A percentile compares a stretch with the other conserved stretches of the same genome.
Conservation (phyloP, 2,329 filamentous ascomycete species). For the Monosporascus sp. region DNA sequence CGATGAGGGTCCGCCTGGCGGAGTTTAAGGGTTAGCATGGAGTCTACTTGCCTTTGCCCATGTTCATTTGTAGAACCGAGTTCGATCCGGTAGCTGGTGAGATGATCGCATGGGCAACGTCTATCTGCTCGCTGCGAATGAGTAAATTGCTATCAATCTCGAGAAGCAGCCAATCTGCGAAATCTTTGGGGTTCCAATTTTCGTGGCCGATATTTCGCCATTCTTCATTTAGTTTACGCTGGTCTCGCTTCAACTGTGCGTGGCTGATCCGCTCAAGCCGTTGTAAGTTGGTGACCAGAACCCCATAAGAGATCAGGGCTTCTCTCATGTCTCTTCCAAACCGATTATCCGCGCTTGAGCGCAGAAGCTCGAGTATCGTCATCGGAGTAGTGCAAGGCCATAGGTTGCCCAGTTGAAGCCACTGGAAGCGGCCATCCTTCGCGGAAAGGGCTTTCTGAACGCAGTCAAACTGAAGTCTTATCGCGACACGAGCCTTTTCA, state of each 20-base stretch:
- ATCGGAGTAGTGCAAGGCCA: slow-evolving; percentile 39
- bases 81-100: slow-evolving; percentile 45
- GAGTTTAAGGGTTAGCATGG: not conserved
- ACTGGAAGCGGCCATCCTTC: slow-evolving; percentile 21
- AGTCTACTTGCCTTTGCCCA: slow-evolving; percentile 44
- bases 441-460: slow-evolving; percentile 7
- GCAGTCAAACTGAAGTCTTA: not conserved
- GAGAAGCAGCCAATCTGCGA: slow-evolving; percentile 60
- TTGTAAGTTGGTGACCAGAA: slow-evolving; percentile 39
- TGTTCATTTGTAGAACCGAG: slow-evolving; percentile 61
- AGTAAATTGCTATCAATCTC: slow-evolving; percentile 62
- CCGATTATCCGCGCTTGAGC: slow-evolving; percentile 19
- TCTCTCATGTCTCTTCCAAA: slow-evolving; percentile 34
- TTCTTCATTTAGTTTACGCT: slow-evolving; percentile 35
- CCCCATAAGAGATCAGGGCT: slow-evolving; percentile 36
- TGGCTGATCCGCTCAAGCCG: slow-evolving; percentile 37
- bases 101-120: slow-evolving; percentile 58
- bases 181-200: slow-evolving; percentile 48
- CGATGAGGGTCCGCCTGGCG: no score
- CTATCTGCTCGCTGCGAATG: slow-evolving; percentile 56
- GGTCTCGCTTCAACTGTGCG: slow-evolving; percentile 15
- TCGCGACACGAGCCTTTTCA: not conserved
- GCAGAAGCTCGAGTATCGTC: slow-evolving; percentile 41
- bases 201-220: slow-evolving; percentile 43
- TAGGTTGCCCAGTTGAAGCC: slow-evolving; percentile 36